A percentile compares a stretch with the other conserved stretches of the same genome.
phyloP scores from a whole-genome alignment of 176 grass and related monocot genomes.

The Carex myosuroides region DNA sequence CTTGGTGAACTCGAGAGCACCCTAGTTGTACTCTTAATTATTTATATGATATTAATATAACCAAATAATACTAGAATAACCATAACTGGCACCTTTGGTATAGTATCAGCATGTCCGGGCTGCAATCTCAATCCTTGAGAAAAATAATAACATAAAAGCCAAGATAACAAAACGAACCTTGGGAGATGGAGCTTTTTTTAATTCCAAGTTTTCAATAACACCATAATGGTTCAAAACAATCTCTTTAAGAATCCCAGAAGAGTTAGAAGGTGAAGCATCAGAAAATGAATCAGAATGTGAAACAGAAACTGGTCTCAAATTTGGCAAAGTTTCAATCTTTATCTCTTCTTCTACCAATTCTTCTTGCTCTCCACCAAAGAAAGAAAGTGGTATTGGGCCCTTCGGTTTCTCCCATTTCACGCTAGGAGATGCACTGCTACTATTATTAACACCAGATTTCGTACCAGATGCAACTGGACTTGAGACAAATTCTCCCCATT shows the following conservation, averaged over 20 bases:
- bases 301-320: not conserved
- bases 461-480: constrained; percentile 17
- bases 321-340: constrained; percentile 5
- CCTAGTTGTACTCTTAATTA: too few relatives aligned
- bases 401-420: constrained; percentile 23
- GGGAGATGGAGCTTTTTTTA: not conserved
- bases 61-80: not conserved
- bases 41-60: not conserved
- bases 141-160: not conserved
- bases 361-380: constrained; percentile 21
- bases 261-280: not conserved
- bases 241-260: constrained; percentile 1
- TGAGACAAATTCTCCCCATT: constrained; percentile 20
- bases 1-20: too few relatives aligned
- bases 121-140: not conserved
- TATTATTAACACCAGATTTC: not conserved
- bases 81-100: not conserved
- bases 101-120: not conserved
- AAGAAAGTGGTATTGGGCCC: constrained; percentile 18
- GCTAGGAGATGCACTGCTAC: not conserved
- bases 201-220: constrained; percentile 6
- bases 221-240: not conserved
- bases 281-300: not conserved
- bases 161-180: constrained; percentile 12
- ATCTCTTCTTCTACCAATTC: constrained; percentile 3